Base-by-base conservation (phyloP, 495 filamentous ascomycete genomes). In the Penicillium ucsense region DNA sequence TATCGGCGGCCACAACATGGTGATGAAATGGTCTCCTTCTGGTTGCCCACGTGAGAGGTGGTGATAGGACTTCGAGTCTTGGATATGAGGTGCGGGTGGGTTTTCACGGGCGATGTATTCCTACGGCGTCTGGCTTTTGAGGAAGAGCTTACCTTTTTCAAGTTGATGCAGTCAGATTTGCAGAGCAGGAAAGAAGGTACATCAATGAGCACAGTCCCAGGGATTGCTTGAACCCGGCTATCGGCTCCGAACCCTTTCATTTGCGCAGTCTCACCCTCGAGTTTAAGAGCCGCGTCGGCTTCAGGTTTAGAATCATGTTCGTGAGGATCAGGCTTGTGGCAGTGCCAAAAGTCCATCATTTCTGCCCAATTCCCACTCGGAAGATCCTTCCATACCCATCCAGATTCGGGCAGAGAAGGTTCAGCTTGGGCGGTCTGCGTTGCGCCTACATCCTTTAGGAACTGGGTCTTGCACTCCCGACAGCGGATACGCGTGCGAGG, bases 311-410 rank as follows among this genome's bases (percentile, higher is more conserved):
- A 31, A 28, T 74, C 53, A n/a, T 55, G 55, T 28, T 64, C 61
- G 35, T 75, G 67, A 4, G 68, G 68, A 46, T 80, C 67, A 38
- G 89, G 92, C 60, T 96, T 97, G 63, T 98, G 92, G 60, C 92
- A 99, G 65, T 99, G 92, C 92, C 92, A 99, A 55, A 96, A 95
- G 61, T 99, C 92, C 92, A 99, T 99, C 94, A 97, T 96, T 64
- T 99, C 92, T 2, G 91, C 92, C 92, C 92, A 99, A 56, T 94
- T 92, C 49, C 90, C 88, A 54, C 88, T 94, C 1, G 92, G 92
- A 4, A 98, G 74, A 57, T 97, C 89, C 65, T 90, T 95, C 92
- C 94, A 98, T n/a, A 64, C 66, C 53, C 65, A 74, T 2, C 55
- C 57, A 5, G 11, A 11, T 9, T 20, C 1, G 20, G 7, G 28